Base-by-base conservation (phyloP, 2,329 filamentous ascomycete genomes). In the Colletotrichum truncatum region DNA sequence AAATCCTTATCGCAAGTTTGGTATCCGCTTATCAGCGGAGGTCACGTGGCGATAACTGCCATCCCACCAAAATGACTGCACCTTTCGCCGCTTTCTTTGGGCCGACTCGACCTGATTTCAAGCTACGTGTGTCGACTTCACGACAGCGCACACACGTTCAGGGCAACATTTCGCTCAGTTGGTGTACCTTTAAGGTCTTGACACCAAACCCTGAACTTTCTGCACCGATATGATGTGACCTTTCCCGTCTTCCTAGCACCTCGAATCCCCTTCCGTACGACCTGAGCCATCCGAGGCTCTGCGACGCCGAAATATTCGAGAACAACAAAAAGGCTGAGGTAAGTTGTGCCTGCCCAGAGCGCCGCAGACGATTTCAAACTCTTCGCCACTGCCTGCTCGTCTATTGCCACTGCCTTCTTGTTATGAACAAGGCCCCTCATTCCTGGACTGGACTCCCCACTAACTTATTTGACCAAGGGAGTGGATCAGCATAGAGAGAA, bases 221-320 rank as follows among this genome's bases (percentile, higher is more conserved):
- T 23, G 52, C 34, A 46, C 61, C 67, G 67, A 67, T 68, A 68
- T 67, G 67, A 68, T 68, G 67, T 68, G 67, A 68, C 48, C 39
- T 57, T 67, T 18, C 55, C 62, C 32, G 21, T 43, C 62, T 14
- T 39, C 57, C 36, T 21, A 48, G 11, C 21, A 67, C 39, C 65
- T 60, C 64, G 65, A 68, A 67, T 48, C 52, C 61, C 61, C 49
- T 62, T 66, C 65, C 64, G 52, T 59, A 66, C 61, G 55, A 67
- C 56, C 65, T 62, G 67, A 68, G 67, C 65, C 65, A 45, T 41
- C 56, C 66, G 57, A 68, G 65, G 65, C 65, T 65, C 52, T 68
- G 56, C 67, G 65, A 68, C 66, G 51, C 64, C 48, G 53, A 67
- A 67, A 54, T 48, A 64, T 61, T 66, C 59, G 64, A 66, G 64